Percentiles rank a stretch among this genome's conserved stretches.
Conservation (phyloP, 495 filamentous ascomycete genomes). For the Patellaria atrata region DNA sequence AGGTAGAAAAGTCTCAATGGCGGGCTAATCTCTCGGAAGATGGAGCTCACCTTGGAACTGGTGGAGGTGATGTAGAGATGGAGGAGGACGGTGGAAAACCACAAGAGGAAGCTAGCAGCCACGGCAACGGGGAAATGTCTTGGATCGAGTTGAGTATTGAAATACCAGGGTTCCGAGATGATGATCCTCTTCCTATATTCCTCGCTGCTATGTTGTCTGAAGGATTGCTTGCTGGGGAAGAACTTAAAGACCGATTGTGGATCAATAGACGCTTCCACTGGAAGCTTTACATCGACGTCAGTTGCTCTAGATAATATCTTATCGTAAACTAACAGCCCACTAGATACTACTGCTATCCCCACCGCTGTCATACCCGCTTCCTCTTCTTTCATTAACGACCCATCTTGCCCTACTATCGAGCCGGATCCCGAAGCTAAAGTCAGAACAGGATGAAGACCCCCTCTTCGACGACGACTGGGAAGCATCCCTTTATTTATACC, state of each 20-base stretch:
- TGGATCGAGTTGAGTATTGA: slow-evolving; percentile 80
- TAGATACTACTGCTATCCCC: slow-evolving; percentile 89
- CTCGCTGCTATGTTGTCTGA: slow-evolving; percentile 77
- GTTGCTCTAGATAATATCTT: slow-evolving; percentile 21
- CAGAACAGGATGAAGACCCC: slow-evolving; percentile 82
- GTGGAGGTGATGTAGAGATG: slow-evolving; percentile 20
- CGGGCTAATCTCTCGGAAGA: slow-evolving; percentile 1
- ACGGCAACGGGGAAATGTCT: slow-evolving; percentile 32
- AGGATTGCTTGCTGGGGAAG: slow-evolving; percentile 61
- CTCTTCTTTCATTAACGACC: slow-evolving; percentile 80
- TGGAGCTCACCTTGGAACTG: slow-evolving; percentile 4
- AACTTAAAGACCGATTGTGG: slow-evolving; percentile 52
- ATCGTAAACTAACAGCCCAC: slow-evolving; percentile 1
- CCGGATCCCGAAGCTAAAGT: slow-evolving; percentile 68
- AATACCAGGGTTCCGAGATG: slow-evolving; percentile 75
- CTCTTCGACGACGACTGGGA: slow-evolving; percentile 98
- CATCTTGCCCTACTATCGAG: slow-evolving; percentile 90
- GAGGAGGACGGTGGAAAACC: slow-evolving; percentile 21
- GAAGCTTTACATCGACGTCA: slow-evolving; percentile 88
- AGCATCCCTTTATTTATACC: slow-evolving; percentile 62
- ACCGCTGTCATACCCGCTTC: slow-evolving; percentile 79
- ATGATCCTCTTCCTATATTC: slow-evolving; percentile 81
- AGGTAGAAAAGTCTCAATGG: slow-evolving; percentile 57
- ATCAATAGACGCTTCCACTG: slow-evolving; percentile 90
- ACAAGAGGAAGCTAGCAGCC: slow-evolving; percentile 20